Conservation (phyloP, 495 filamentous ascomycete genomes). For the Margaritispora aquatica region DNA sequence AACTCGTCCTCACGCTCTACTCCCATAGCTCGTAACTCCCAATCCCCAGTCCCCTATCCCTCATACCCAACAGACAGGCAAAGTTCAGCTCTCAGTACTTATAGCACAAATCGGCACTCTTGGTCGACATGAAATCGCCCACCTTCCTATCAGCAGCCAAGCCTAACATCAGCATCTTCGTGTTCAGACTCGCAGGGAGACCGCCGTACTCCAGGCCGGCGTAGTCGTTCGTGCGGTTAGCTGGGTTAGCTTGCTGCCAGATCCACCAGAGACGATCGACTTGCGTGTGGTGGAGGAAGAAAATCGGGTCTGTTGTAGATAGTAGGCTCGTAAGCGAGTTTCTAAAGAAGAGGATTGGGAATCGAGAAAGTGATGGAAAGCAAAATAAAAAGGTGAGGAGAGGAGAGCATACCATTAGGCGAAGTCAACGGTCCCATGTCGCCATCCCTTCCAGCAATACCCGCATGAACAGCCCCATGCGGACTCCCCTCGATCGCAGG, state of each 20-base stretch:
- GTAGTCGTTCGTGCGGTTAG: conserved; percentile 17
- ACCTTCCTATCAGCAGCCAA: conserved; percentile 9
- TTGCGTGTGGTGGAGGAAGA: conserved; percentile 51
- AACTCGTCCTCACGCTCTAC: no score
- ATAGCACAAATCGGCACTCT: conserved; percentile 8
- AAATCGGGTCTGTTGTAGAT: conserved; percentile 40
- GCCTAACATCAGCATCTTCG: conserved; percentile 7
- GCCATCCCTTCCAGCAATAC: conserved; percentile 12
- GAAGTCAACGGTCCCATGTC: conserved; percentile 20
- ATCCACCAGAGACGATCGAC: conserved; percentile 52
- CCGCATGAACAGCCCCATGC: conserved; percentile 17
- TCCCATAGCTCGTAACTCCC: background rate
- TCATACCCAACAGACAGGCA: no score
- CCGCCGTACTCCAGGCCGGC: background rate
- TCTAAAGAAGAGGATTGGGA: no score
- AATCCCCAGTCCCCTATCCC: no score
- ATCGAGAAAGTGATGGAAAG: background rate
- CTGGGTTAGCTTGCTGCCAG: conserved; percentile 46
- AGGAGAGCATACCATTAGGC: conserved; percentile 13
- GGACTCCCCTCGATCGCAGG: conserved; percentile 12
- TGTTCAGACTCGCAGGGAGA: background rate
- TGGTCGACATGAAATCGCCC: conserved; percentile 15
- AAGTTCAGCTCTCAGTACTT: conserved; percentile 3
- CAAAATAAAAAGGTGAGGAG: background rate
- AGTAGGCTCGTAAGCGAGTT: no score